Conservation (phyloP, 257 asterid species). For the Cinchona pubescens region DNA sequence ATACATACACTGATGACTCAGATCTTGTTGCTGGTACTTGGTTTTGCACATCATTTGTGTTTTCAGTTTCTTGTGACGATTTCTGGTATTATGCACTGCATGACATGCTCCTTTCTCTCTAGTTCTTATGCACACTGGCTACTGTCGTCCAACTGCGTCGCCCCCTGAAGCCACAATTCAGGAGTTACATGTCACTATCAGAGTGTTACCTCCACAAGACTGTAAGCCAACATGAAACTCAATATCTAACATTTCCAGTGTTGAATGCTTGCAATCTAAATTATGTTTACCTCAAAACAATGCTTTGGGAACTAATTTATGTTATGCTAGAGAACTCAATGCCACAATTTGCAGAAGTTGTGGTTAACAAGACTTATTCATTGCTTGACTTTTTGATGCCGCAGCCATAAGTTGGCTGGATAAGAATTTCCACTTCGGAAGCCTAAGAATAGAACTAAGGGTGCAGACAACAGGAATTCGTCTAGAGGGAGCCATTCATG, state of each 20-base stretch:
- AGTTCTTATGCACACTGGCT: constrained; percentile 99
- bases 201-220: constrained; percentile 91
- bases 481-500: no score
- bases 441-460: no score
- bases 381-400: background rate
- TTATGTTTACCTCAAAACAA: background rate
- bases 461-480: no score
- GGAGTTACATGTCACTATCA: constrained; percentile 82
- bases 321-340: background rate
- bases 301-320: background rate
- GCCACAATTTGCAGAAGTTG: background rate
- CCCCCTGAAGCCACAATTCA: constrained; percentile 84
- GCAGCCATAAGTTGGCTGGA: no score
- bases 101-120: constrained; percentile 35
- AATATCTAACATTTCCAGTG: constrained; percentile 6
- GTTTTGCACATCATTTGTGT: constrained; percentile 9
- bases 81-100: constrained; percentile 19
- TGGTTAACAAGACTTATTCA: background rate
- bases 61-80: constrained; percentile 6
- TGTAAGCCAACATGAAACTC: constrained; percentile 45
- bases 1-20: constrained; percentile 91
- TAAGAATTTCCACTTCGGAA: no score
- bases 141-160: constrained; percentile 89
- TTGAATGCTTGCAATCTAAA: background rate
- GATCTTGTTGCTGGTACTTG: constrained; percentile 94